Conservation (phyloP, 1,284 basidiomycete species). For the Coriolopsis trogii region DNA sequence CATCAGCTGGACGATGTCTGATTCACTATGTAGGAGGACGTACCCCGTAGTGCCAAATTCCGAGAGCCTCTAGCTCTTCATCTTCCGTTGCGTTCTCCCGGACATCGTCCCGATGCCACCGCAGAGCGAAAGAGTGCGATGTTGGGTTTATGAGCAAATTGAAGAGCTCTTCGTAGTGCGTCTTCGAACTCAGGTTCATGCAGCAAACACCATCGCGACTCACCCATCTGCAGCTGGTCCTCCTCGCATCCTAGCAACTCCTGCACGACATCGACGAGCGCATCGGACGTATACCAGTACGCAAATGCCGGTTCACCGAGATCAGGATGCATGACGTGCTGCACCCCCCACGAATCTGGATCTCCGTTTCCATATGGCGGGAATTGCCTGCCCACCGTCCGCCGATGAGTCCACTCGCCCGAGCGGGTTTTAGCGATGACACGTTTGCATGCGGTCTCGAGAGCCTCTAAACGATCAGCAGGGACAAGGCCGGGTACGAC, state of each 20-base stretch:
- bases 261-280: slow-evolving; percentile 50
- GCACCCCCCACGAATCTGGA: slow-evolving; percentile 80
- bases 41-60: slow-evolving; percentile 70
- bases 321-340: slow-evolving; percentile 80
- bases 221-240: slow-evolving; percentile 74
- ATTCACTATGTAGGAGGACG: slow-evolving; percentile 23
- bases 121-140: slow-evolving; percentile 69
- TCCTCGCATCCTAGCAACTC: slow-evolving; percentile 60
- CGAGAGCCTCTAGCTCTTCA: slow-evolving; percentile 65
- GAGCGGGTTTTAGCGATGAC: slow-evolving; percentile 59
- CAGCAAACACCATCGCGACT: slow-evolving; percentile 23
- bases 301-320: slow-evolving; percentile 62
- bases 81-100: slow-evolving; percentile 60
- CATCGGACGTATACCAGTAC: slow-evolving; percentile 69
- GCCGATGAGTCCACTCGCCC: slow-evolving; percentile 68
- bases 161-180: slow-evolving; percentile 61
- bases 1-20: not conserved
- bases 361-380: slow-evolving; percentile 67
- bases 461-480: slow-evolving; percentile 40
- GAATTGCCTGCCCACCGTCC: slow-evolving; percentile 82
- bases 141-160: slow-evolving; percentile 79
- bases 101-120: slow-evolving; percentile 87
- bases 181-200: not conserved
- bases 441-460: slow-evolving; percentile 56
- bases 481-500: slow-evolving; percentile 66